Percentiles rank a stretch among this genome's conserved stretches.
Evolutionary conservation across 169 alveolate species (phyloP).

Genomic region (Perkinsus chesapeaki): DNA sequence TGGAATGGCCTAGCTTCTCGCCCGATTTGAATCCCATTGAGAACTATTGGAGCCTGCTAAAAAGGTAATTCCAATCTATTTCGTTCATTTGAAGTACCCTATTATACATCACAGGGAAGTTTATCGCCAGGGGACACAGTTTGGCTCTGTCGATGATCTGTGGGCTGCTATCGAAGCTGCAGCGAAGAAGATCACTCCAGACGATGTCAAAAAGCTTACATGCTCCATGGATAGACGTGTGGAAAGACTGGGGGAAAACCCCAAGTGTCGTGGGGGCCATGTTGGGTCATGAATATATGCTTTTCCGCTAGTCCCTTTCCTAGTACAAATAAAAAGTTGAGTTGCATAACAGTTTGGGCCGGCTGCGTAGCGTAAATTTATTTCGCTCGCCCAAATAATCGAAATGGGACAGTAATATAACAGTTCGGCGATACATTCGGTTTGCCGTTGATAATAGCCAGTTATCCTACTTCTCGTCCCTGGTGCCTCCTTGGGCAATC

Average conservation of each 20-base stretch:
- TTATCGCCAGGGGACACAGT: not conserved
- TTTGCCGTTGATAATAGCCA: not conserved
- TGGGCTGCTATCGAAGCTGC: not conserved
- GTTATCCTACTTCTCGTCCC: not conserved
- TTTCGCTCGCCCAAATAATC: not conserved
- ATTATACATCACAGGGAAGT: not conserved
- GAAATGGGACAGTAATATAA: not conserved
- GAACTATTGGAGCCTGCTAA: not conserved
- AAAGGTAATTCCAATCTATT: not conserved
- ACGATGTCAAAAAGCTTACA: not conserved
- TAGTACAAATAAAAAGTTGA: not conserved
- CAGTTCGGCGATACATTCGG: not conserved
- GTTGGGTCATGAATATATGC: not conserved
- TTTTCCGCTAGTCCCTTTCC: not conserved
- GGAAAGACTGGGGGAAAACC: not conserved
- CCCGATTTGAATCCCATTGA: not conserved
- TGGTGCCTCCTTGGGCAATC: not conserved
- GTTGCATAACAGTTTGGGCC: not conserved
- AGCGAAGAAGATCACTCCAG: not conserved
- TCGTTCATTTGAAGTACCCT: not conserved
- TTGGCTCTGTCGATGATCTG: not conserved
- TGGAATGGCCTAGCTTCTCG: not conserved
- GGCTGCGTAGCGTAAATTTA: no score
- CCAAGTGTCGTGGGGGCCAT: not conserved
- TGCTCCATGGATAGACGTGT: not conserved